Conservation (phyloP, 192 early-diverging fungal genomes). For the Mortierella claussenii region DNA sequence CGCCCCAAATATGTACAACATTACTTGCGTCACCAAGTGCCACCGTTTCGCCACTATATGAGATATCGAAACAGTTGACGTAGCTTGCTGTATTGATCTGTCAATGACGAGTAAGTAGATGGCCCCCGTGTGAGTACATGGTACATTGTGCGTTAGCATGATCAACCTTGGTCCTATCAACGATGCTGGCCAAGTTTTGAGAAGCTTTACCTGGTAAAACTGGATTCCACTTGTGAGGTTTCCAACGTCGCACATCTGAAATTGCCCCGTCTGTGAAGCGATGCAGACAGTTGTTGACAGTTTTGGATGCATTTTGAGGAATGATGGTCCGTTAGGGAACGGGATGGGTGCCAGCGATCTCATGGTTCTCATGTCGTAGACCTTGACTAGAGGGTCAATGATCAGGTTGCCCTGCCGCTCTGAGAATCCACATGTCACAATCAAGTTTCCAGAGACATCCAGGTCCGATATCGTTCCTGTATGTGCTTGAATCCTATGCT, state of each 20-base stretch:
- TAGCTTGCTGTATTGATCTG: conserved; percentile 66
- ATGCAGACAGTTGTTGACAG: conserved; percentile 72
- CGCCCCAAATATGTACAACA: conserved; percentile 82
- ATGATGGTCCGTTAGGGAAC: conserved; percentile 72
- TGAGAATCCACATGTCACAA: conserved; percentile 83
- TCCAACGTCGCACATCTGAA: conserved; percentile 74
- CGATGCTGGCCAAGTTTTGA: too few species aligned
- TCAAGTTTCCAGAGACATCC: conserved; percentile 77
- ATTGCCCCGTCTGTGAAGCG: conserved; percentile 73
- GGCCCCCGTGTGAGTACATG: too few species aligned
- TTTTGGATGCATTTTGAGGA: conserved; percentile 79
- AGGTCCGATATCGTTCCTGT: conserved; percentile 82
- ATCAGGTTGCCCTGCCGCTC: conserved; percentile 68
- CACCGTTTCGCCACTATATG: conserved; percentile 80
- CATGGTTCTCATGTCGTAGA: conserved; percentile 84
- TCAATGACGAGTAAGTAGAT: too few species aligned
- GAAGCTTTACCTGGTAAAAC: conserved; percentile 63
- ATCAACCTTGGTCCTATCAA: too few species aligned
- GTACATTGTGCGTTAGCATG: too few species aligned
- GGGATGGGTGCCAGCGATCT: conserved; percentile 75
- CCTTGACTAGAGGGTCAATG: conserved; percentile 80
- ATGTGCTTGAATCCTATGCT: conserved; percentile 76
- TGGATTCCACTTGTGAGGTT: conserved; percentile 59
- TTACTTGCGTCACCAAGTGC: conserved; percentile 84
- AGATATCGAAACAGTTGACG: conserved; percentile 80